Evolutionary conservation across 225 moss, liverwort and hornwort genomes (phyloP), one percentile per base, ranked within the genome.

Genomic region (Bryoerythrophyllum caledonicum): DNA sequence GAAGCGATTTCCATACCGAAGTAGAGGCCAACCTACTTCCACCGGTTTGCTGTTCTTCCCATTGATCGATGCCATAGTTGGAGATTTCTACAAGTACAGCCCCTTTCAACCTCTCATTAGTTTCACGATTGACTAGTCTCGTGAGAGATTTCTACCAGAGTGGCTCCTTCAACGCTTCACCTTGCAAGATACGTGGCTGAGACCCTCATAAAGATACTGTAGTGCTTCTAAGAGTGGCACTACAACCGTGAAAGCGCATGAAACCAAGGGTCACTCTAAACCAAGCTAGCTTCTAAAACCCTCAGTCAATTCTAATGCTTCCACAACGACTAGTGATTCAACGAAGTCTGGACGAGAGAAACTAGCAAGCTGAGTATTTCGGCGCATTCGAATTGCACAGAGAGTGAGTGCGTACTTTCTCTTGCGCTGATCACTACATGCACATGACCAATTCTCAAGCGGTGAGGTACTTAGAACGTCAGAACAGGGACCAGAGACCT

Each of bases 1-100:
- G 20, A 41, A 30, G 7, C 28, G 57, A 5, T 56, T 43, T 2
- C 67, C 66, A 46, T 41, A 41, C 6, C 56, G 57, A 58, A 44
- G 66, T 15, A 75, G 56, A 53, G 67, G 75, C 75, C 75, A 75
- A 30, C 57, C 57, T 23, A 49, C 30, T 28, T 15, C 14, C 9
- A 66, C 19, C 63, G 25, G 37, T 16, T 38, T 37, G 63, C 61
- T 21, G 9, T 19, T 1, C 28, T 21, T 28, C 23, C 16, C 35
- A 10, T 58, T 67, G 19, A 9, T 15, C 1, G 75, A 58, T 46
- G 30, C 53, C 75, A 75, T 75, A 32, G 8, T 16, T 20, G 51
- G 15, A 74, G 24, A 53, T 72, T 48, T 26, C 49, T 6, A 30
- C 48, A 19, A 49, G 16, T 6, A 7, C 1, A 17, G 19, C 16